Evolutionary conservation across 805 yeast species (phyloP).

Genomic region (Candida michaelii): DNA sequence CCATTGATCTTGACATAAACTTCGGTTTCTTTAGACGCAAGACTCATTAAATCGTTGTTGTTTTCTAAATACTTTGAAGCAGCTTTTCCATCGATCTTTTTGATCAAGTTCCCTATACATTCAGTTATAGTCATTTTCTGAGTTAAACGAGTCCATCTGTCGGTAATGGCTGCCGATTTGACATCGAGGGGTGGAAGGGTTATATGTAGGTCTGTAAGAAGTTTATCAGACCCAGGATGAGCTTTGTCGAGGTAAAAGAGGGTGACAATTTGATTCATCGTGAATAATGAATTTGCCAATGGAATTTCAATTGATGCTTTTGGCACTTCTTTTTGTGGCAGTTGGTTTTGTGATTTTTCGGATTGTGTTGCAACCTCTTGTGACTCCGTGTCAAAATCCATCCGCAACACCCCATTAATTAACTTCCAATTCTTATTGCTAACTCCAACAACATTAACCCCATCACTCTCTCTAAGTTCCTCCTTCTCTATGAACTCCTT

Average conservation of each 20-base stretch:
- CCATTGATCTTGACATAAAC: slow-evolving; percentile 34
- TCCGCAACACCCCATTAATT: slow-evolving; percentile 23
- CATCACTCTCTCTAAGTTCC: slow-evolving; percentile 34
- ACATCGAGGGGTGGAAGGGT: not conserved
- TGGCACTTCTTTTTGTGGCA: not conserved
- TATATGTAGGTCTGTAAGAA: slow-evolving; percentile 4
- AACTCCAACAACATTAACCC: slow-evolving; percentile 33
- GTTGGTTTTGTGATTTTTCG: not conserved
- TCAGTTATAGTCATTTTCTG: slow-evolving; percentile 44
- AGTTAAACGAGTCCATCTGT: slow-evolving; percentile 36
- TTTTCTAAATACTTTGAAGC: slow-evolving; percentile 59
- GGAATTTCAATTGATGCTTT: slow-evolving; percentile 19
- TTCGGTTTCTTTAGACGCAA: slow-evolving; percentile 44
- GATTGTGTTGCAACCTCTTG: not conserved
- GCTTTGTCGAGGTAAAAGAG: slow-evolving; percentile 30
- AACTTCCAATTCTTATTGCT: slow-evolving; percentile 37
- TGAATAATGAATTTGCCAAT: slow-evolving; percentile 42
- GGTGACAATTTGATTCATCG: slow-evolving; percentile 34
- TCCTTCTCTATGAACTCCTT: slow-evolving; percentile 21
- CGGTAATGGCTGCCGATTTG: slow-evolving; percentile 13
- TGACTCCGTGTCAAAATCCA: slow-evolving; percentile 17
- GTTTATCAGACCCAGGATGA: slow-evolving; percentile 6
- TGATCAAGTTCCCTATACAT: slow-evolving; percentile 58
- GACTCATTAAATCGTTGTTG: slow-evolving; percentile 37
- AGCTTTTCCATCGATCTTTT: slow-evolving; percentile 51